Conservation (phyloP, 2,329 filamentous ascomycete genomes). For the Aspergillus sergii region DNA sequence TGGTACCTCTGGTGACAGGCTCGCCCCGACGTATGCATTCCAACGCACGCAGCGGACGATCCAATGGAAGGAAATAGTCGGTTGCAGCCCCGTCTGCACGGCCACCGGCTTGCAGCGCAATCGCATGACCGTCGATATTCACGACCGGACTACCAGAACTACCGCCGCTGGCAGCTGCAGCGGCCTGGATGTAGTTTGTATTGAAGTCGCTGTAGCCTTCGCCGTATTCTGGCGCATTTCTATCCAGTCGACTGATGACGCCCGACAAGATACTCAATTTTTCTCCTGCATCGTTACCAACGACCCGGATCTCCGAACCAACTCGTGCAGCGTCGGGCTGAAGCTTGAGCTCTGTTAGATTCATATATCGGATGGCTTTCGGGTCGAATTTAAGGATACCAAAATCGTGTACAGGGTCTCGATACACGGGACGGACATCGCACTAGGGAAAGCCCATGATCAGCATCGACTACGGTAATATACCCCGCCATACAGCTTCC, state of each 20-base stretch:
- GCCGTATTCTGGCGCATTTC: conserved; percentile 96
- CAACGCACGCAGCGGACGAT: conserved; percentile 84
- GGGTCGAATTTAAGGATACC: conserved; percentile 96
- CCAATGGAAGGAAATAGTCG: conserved; percentile 94
- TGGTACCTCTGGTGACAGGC: conserved; percentile 85
- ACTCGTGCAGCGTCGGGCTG: conserved; percentile 84
- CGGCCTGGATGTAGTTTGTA: conserved; percentile 95
- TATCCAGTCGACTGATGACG: conserved; percentile 92
- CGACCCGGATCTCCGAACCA: conserved; percentile 91
- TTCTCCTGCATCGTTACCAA: conserved; percentile 97
- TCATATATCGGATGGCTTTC: conserved; percentile 96
- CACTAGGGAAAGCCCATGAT: conserved; percentile 57
- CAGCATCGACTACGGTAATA: neutral
- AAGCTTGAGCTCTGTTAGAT: conserved; percentile 75
- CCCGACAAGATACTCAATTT: conserved; percentile 97
- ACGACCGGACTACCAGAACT: conserved; percentile 98
- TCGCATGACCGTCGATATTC: conserved; percentile 87
- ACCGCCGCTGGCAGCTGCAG: conserved; percentile 92
- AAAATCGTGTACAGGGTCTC: conserved; percentile 97
- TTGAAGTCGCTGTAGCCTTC: conserved; percentile 99
- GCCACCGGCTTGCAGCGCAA: conserved; percentile 92
- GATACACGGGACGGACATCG: conserved; percentile 94
- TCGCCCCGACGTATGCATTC: conserved; percentile 78
- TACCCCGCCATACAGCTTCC: neutral
- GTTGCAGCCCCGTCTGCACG: conserved; percentile 93